Evolutionary conservation across 75 land plant species (phyloP), one percentile per base, ranked within the genome.

Genomic region (Larix kaempferi): DNA sequence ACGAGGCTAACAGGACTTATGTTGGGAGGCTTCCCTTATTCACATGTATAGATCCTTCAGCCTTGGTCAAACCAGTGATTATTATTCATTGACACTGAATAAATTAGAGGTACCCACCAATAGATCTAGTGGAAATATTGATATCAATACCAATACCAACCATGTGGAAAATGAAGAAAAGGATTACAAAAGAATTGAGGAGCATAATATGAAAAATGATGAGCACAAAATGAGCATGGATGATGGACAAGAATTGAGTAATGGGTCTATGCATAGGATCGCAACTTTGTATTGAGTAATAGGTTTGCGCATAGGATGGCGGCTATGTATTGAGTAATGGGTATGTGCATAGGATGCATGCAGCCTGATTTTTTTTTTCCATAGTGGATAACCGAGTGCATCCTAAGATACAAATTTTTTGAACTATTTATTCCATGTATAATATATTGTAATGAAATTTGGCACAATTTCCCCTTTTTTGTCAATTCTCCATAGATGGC

Each of bases 251-350:
- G 77, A 76, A 39, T 62, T 62, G 49, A 65, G 49, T 19, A n/a
- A 35, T 76, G 21, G 62, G 22, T 44, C 52, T 44, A 10, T 44
- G 52, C 73, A 44, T 54, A 86, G 81, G 77, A 62, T 59, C 26
- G 67, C 77, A 15, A 57, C 82, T 41, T 75, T 71, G 73, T 86
- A 86, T 59, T n/a, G n/a, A n/a, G 33, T 29, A 29, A 29, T 29
- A 1, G 33, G 33, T 29, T 0, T 29, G 1, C 1, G 33, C 33
- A 29, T 29, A 0, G 33, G 33, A 29, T 29, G 33, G 1, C 33
- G 33, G 1, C n/a, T n/a, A n/a, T n/a, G n/a, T n/a, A n/a, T n/a
- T n/a, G n/a, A n/a, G n/a, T 29, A 29, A 29, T 29, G 33, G 33
- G 33, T 29, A 0, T 29, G 33, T 29, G 33, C 33, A 29, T 29